phyloP scores from a whole-genome alignment of 2,329 filamentous ascomycete species.

The Xylaria hypoxylon region DNA sequence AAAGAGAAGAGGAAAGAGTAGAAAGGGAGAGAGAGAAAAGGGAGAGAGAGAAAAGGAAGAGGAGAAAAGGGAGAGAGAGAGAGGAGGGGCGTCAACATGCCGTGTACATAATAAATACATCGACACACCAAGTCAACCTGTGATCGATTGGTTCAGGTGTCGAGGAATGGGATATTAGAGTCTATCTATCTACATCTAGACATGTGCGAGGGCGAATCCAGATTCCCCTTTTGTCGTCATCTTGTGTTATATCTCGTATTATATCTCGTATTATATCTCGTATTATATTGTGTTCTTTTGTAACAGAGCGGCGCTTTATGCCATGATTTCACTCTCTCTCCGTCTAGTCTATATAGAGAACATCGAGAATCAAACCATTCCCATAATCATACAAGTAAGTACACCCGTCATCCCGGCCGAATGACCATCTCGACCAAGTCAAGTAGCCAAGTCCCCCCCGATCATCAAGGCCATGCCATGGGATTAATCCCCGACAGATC shows the following conservation, averaged over 20 bases:
- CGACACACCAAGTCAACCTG: slow-evolving; percentile 7
- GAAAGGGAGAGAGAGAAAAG: no score
- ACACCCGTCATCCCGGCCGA: neutral
- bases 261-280: no score
- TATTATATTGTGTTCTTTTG: no score
- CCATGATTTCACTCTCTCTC: neutral
- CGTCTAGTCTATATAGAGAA: slow-evolving; percentile 6
- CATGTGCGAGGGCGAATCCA: slow-evolving; percentile 21
- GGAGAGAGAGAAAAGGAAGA: no score
- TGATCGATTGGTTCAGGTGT: slow-evolving; percentile 1
- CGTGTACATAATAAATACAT: slow-evolving; percentile 39
- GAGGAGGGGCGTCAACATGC: slow-evolving; percentile 3
- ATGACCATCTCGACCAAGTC: neutral
- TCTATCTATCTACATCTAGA: slow-evolving; percentile 18
- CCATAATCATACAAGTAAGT: slow-evolving; percentile 2
- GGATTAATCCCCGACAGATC: slow-evolving; percentile 50
- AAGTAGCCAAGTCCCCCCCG: neutral
- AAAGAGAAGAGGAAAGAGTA: no score
- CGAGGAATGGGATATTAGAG: neutral
- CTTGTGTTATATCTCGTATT: neutral
- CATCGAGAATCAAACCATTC: neutral
- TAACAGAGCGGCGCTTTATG: slow-evolving; percentile 28
- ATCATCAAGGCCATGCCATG: slow-evolving; percentile 42
- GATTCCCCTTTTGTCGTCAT: slow-evolving; percentile 29
- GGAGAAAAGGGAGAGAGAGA: no score